Base-by-base conservation (phyloP, 139 green algal species). In the Auxenochlorella pyrenoidosa region DNA sequence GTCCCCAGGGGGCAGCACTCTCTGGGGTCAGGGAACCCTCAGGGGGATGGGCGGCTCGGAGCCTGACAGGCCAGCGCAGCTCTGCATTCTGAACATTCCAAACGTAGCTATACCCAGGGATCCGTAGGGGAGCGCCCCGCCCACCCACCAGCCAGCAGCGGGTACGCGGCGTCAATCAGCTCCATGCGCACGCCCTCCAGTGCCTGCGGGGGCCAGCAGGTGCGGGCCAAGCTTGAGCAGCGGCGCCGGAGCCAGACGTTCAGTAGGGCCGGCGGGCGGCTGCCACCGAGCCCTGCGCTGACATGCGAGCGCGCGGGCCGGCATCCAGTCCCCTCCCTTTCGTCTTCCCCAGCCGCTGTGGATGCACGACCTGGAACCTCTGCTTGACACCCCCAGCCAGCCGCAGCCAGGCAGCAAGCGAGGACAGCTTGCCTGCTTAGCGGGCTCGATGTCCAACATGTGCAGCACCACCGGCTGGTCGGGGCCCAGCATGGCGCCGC, bases 181-280 rank as follows among this genome's bases (percentile, higher is more conserved):
- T 99, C 97, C 96, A 99, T 99, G 38, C 89, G 89, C 32, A 99
- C 95, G 22, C 97, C 97, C 73, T 98, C 86, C 68, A 99, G 91
- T 1, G 96, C 92, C 80, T 85, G 80, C 21, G 24, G 21, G 47
- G 3, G 21, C 36, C 2, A 73, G 8, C 47, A 10, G 47, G 47
- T 6, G 47, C 8, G 47, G 10, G 47, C 26, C 65, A 72, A 72
- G 65, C 65, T 72, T 72, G 65, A 32, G 5, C 12, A 68, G 19
- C 24, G 59, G 47, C 47, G 10, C 47, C 47, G 19, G 24, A 5
- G 16, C 22, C 24, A n/a, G 22, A n/a, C 8, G 59, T 28, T 32
- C 59, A 68, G 59, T n/a, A 28, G 22, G 13, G 59, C 59, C 24
- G 63, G 63, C 22, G 30, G n/a, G 0, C 70, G 18, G 28, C 36